Conservation (phyloP, 768 basidiomycete species). For the Pleurotus eryngii region DNA sequence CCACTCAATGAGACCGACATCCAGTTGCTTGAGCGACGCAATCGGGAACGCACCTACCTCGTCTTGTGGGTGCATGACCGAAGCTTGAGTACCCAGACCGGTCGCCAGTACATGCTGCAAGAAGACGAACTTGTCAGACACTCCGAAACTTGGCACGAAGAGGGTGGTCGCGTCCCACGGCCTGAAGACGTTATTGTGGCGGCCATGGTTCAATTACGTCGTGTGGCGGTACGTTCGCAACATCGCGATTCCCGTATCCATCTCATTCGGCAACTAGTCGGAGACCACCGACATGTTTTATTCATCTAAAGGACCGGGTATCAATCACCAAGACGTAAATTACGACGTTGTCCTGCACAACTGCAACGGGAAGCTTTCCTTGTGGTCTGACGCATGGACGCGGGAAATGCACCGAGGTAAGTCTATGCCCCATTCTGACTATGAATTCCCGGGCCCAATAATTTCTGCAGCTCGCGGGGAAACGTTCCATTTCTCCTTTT, state of each 20-base stretch:
- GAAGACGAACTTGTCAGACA: constrained; percentile 79
- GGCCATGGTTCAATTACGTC: constrained; percentile 73
- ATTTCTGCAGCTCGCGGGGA: constrained; percentile 57
- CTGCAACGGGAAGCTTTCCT: constrained; percentile 68
- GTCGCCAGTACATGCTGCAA: constrained; percentile 84
- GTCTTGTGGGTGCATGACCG: constrained; percentile 86
- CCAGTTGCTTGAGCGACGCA: constrained; percentile 72
- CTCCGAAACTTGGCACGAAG: constrained; percentile 68
- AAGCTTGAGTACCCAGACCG: constrained; percentile 82
- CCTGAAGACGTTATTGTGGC: constrained; percentile 82
- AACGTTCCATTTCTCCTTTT: constrained; percentile 72
- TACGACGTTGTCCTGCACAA: constrained; percentile 69
- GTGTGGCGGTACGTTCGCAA: constrained; percentile 61
- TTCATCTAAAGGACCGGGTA: constrained; percentile 41
- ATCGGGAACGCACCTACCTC: constrained; percentile 82
- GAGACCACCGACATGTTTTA: constrained; percentile 77
- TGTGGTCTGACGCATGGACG: constrained; percentile 74
- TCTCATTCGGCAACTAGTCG: constrained; percentile 39
- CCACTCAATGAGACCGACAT: constrained; percentile 59
- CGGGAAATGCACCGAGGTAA: constrained; percentile 69
- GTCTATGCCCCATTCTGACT: constrained; percentile 11
- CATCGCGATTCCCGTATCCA: neutral
- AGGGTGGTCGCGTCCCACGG: constrained; percentile 48
- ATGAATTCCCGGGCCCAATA: constrained; percentile 11
- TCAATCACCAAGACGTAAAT: constrained; percentile 60